Base-by-base conservation (phyloP, 768 basidiomycete species). In the Trametes villosa region DNA sequence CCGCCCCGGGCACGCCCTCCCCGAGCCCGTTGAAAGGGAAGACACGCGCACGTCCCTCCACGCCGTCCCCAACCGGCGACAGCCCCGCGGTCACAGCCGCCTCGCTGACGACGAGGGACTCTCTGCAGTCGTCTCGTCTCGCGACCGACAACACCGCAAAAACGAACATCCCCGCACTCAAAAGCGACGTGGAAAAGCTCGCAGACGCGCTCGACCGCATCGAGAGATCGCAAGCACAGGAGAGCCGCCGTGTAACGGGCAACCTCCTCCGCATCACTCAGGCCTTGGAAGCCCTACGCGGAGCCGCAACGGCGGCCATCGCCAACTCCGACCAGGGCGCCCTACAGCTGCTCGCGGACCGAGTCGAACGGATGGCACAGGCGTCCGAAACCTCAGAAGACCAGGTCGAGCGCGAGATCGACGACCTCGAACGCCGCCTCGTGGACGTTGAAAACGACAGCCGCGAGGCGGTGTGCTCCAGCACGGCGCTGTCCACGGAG, bases 201-300 rank as follows among this genome's bases (percentile, higher is more conserved):
- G 80, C 79, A 0, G 78, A 80, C 50, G 79, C 82, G 68, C 57
- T 83, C 62, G 77, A 79, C 31, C 73, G 77, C 58, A 75, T 76
- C 13, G 74, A 76, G 31, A 67, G 72, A 17, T 58, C 67, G 30
- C 38, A 65, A 6, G 44, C 44, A 26, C n/a, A 20, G 8, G 5
- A 45, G 8, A 18, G 24, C 8, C 13, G 5, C 6, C 3, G n/a
- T 2, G 13, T 45, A 11, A 20, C n/a, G 24, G 24, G 7, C n/a
- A 26, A 18, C 3, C 8, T 45, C 22, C 3, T 45, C n/a, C 44
- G 24, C 20, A 18, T 45, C 44, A 22, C n/a, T 13, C 20, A 45
- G 9, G 24, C 15, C 13, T 18, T 45, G 9, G 34, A 36, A 15
- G 15, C 22, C 24, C 20, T 5, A 27, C 15, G 15, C 44, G 13